phyloP scores from a whole-genome alignment of 1,284 basidiomycete genomes.

The Cutaneotrichosporon cyanovorans region DNA sequence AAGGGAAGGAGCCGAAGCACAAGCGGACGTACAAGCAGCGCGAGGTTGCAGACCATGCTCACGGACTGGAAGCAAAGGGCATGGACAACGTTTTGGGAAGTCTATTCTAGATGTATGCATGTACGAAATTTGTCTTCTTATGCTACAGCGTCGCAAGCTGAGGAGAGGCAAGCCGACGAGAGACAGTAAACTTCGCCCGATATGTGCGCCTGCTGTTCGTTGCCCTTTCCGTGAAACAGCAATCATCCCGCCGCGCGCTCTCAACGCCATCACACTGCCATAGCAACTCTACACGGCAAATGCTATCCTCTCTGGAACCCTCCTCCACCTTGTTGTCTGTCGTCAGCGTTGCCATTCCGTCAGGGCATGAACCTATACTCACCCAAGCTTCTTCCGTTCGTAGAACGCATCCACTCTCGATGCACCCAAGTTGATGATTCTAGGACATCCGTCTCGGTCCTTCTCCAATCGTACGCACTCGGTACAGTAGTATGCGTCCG shows the following conservation, averaged over 20 bases:
- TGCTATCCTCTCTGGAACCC: conserved; percentile 35
- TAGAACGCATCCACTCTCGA: conserved; percentile 44
- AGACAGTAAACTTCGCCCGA: background rate
- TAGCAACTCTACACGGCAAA: too few relatives aligned
- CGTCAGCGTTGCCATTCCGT: conserved; percentile 1
- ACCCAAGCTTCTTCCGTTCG: conserved; percentile 42
- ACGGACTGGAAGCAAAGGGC: conserved; percentile 30
- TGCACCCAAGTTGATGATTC: conserved; percentile 73
- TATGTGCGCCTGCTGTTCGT: too few relatives aligned
- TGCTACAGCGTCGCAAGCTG: too few relatives aligned
- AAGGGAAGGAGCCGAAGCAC: conserved; percentile 8
- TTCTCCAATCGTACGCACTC: conserved; percentile 96
- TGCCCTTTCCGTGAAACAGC: too few relatives aligned
- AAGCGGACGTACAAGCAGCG: conserved; percentile 31
- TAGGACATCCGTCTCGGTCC: conserved; percentile 95
- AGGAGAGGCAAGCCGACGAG: background rate
- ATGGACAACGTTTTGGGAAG: conserved; percentile 41
- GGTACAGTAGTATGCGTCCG: conserved; percentile 94
- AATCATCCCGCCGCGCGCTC: too few relatives aligned
- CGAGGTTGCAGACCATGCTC: conserved; percentile 27
- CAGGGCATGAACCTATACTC: background rate
- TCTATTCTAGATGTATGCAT: conserved; percentile 27
- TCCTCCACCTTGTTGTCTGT: conserved; percentile 23
- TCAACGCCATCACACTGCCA: too few relatives aligned
- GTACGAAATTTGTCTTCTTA: background rate